Conservation (phyloP, 1,284 basidiomycete species). For the Tilletia horrida region DNA sequence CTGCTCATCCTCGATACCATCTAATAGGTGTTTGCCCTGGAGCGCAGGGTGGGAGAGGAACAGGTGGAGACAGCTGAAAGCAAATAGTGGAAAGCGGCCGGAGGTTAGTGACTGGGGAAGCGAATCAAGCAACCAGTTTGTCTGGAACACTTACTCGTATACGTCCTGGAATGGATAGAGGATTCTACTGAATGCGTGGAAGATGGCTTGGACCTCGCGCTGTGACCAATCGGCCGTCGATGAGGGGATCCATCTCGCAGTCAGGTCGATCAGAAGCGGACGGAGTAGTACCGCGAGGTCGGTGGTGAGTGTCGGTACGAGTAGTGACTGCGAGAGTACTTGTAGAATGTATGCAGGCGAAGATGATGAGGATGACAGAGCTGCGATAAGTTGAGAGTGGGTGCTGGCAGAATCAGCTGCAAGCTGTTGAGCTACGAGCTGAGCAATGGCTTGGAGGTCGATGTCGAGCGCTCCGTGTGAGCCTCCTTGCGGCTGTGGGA, state of each 20-base stretch:
- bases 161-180: conserved; percentile 44
- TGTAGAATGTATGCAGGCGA: conserved; percentile 31
- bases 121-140: conserved; percentile 2
- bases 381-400: not conserved
- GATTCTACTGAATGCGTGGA: conserved; percentile 35
- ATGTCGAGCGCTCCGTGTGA: not conserved
- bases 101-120: too few relatives aligned
- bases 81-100: too few relatives aligned
- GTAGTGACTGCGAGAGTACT: conserved; percentile 41
- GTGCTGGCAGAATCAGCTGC: not conserved
- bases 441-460: not conserved
- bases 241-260: conserved; percentile 34
- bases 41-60: conserved; percentile 20
- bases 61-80: conserved; percentile 21
- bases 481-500: not conserved
- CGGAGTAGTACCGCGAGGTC: conserved; percentile 43
- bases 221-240: conserved; percentile 20
- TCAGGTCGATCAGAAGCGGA: conserved; percentile 50
- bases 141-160: conserved; percentile 37
- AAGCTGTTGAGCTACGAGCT: not conserved
- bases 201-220: conserved; percentile 29
- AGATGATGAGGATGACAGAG: not conserved
- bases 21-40: not conserved
- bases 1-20: not conserved
- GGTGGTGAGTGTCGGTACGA: conserved; percentile 39